Conservation (phyloP, 768 basidiomycete species). For the Panus rudis region DNA sequence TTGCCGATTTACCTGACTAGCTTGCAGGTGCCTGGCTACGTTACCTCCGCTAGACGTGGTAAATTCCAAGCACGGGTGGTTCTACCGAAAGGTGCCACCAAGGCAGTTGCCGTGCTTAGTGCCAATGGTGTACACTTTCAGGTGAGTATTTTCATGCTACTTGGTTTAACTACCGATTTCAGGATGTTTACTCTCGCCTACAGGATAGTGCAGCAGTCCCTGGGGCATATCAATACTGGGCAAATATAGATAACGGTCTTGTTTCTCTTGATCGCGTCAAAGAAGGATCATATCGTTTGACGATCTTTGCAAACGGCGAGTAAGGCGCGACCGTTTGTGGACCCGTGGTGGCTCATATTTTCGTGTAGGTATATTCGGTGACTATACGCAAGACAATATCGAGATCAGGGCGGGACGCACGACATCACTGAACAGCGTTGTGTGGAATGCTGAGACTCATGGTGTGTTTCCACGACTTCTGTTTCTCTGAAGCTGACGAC, state of each 20-base stretch:
- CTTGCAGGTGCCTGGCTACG: conserved; percentile 16
- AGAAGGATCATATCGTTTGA: conserved; percentile 22
- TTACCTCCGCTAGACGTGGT: conserved; percentile 13
- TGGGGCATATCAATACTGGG: conserved; percentile 23
- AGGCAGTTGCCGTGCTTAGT: conserved; percentile 18
- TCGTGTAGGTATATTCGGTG: conserved; percentile 20
- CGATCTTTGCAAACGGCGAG: conserved; percentile 16
- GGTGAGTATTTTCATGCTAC: conserved; percentile 6
- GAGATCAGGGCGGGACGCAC: conserved; percentile 11
- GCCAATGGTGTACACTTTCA: conserved; percentile 18
- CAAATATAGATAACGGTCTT: conserved; percentile 7
- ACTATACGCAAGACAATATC: conserved; percentile 19
- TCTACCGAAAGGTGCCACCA: conserved; percentile 13
- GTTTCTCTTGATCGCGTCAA: conserved; percentile 19
- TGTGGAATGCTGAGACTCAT: no score
- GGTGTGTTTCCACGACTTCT: no score
- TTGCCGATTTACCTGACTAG: neutral
- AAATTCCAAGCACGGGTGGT: conserved; percentile 12
- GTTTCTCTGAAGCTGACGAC: no score
- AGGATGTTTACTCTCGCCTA: neutral
- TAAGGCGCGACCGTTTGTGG: neutral
- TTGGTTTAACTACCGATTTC: neutral
- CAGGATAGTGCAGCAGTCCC: conserved; percentile 19
- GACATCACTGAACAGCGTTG: conserved; percentile 10
- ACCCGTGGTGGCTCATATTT: neutral